These are phyloP conservation scores for Sordariomycetes sp. DNA, from an alignment of 2,329 filamentous ascomycete species.

Conservation along the genomic window DNA sequence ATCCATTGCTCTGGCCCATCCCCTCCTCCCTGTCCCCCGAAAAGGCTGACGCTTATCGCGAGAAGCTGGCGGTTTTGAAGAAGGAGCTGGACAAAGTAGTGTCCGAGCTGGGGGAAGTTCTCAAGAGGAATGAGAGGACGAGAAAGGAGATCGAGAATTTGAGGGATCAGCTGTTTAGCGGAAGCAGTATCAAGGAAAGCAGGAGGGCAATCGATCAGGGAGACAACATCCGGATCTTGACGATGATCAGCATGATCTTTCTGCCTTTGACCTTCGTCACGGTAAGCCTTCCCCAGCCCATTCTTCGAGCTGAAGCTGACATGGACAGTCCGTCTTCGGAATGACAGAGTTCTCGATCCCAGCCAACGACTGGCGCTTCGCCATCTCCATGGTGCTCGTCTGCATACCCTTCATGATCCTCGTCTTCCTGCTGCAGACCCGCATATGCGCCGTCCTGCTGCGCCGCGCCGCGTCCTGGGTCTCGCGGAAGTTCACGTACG, in stretches of 20 bases:
- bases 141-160: conserved; percentile 46
- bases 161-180: conserved; percentile 53
- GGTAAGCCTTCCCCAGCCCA: conserved; percentile 15
- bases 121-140: conserved; percentile 41
- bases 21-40: conserved; percentile 28
- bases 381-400: conserved; percentile 56
- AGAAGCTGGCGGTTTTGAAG: conserved; percentile 34
- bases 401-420: conserved; percentile 41
- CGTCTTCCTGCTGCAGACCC: conserved; percentile 34
- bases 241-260: conserved; percentile 52
- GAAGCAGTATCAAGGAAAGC: conserved; percentile 53
- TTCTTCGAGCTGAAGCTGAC: background rate
- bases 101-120: conserved; percentile 33
- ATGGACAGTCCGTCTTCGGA: conserved; percentile 39
- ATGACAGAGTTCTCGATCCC: conserved; percentile 36
- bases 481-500: background rate
- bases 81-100: conserved; percentile 43
- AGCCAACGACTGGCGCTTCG: conserved; percentile 33
- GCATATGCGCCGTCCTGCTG: conserved; percentile 21
- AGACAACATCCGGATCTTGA: conserved; percentile 51
- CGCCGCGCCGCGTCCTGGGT: conserved; percentile 7
- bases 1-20: conserved; percentile 47
- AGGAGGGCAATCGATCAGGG: conserved; percentile 55
- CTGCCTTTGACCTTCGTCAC: conserved; percentile 54
- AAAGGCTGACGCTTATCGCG: conserved; percentile 34